Conservation (phyloP, 768 basidiomycete genomes). For the Agrocybe pediades region DNA sequence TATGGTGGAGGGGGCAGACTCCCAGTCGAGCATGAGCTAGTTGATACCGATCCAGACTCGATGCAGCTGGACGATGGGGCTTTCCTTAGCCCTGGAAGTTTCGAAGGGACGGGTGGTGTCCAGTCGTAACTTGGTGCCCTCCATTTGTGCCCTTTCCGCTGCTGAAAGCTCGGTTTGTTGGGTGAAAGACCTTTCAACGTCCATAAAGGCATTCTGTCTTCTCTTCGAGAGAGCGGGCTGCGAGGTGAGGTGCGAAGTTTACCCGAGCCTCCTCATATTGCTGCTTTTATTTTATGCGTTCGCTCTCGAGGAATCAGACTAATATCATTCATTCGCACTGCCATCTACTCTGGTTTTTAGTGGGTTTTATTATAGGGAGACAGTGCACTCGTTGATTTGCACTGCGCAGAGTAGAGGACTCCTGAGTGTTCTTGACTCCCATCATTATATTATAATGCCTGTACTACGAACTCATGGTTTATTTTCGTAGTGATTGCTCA, state of each 20-base stretch:
- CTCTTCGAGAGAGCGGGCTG: too few species aligned
- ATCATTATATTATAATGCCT: not conserved
- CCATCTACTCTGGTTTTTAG: not conserved
- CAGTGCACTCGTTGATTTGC: not conserved
- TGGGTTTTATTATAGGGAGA: not conserved
- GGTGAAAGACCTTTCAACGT: not conserved
- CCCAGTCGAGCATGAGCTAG: too few species aligned
- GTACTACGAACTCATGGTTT: too few species aligned
- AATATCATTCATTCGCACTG: not conserved
- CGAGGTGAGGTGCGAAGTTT: not conserved
- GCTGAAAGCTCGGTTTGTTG: not conserved
- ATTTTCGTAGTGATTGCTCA: too few species aligned
- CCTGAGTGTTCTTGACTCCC: too few species aligned
- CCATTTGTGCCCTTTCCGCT: not conserved
- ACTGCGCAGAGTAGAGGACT: not conserved
- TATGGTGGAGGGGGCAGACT: too few species aligned
- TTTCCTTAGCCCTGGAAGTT: not conserved
- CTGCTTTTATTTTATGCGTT: not conserved
- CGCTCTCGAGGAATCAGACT: not conserved
- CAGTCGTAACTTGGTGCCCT: not conserved
- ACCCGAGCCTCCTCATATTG: too few species aligned
- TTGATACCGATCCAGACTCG: too few species aligned
- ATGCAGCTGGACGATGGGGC: not conserved
- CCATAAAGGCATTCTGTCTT: not conserved
- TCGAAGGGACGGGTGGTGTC: not conserved